Conservation (phyloP, 2,329 filamentous ascomycete genomes). For the Sclerotinia borealis region DNA sequence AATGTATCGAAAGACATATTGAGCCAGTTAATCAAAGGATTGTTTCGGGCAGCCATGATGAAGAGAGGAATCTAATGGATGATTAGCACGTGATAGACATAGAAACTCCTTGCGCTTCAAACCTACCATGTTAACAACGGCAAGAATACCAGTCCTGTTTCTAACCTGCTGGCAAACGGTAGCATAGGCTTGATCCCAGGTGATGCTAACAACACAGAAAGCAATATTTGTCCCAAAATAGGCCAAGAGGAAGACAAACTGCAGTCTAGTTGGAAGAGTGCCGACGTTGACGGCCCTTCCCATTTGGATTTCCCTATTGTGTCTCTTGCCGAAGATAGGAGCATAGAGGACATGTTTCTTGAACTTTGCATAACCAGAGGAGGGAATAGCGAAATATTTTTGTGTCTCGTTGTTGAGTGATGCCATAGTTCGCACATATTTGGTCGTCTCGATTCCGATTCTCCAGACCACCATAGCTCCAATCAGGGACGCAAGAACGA, state of each 20-base stretch:
- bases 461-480: constrained; percentile 62
- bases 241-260: constrained; percentile 59
- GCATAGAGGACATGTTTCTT: constrained; percentile 65
- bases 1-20: constrained; percentile 77
- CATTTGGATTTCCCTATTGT: constrained; percentile 69
- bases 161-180: constrained; percentile 47
- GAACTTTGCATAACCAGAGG: constrained; percentile 48
- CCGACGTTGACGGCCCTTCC: constrained; percentile 64
- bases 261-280: constrained; percentile 73
- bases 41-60: constrained; percentile 69
- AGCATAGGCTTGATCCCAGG: constrained; percentile 45
- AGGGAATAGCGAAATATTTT: constrained; percentile 65
- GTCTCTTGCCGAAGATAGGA: constrained; percentile 66
- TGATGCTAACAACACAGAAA: constrained; percentile 66
- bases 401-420: constrained; percentile 76
- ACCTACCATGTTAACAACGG: constrained; percentile 67
- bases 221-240: constrained; percentile 70
- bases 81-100: constrained; percentile 4
- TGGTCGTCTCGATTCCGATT: constrained; percentile 51
- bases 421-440: constrained; percentile 66
- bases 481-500: constrained; percentile 59
- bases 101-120: neutral
- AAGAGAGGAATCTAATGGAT: constrained; percentile 54
- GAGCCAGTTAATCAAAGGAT: constrained; percentile 65
- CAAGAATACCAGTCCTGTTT: constrained; percentile 63